Conservation (phyloP, 2,329 filamentous ascomycete genomes). For the Fusarium albosuccineum region DNA sequence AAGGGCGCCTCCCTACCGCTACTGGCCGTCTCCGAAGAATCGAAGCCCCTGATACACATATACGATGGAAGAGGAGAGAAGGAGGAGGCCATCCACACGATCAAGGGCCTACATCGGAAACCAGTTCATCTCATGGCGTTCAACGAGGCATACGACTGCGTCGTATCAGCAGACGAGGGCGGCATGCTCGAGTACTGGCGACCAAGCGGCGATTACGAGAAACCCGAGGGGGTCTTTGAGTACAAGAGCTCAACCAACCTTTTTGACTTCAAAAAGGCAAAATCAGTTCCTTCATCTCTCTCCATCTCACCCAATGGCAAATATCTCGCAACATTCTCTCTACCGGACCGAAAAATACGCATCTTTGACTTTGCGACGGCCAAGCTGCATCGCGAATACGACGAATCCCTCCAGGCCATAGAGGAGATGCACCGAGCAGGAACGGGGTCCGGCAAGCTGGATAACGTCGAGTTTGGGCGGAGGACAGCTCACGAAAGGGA, state of each 20-base stretch:
- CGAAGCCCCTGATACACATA: slow-evolving; percentile 79
- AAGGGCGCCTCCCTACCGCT: slow-evolving; percentile 89
- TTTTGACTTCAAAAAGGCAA: slow-evolving; percentile 97
- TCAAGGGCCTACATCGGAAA: slow-evolving; percentile 83
- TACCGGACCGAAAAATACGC: slow-evolving; percentile 93
- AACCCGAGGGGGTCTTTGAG: slow-evolving; percentile 90
- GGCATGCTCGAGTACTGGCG: slow-evolving; percentile 99
- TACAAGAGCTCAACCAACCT: slow-evolving; percentile 95
- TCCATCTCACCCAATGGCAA: slow-evolving; percentile 88
- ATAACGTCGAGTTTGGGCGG: slow-evolving; percentile 92
- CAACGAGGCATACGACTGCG: slow-evolving; percentile 90
- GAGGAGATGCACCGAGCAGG: slow-evolving; percentile 98
- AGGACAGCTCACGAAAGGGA: slow-evolving; percentile 89
- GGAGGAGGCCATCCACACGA: slow-evolving; percentile 78
- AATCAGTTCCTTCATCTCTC: slow-evolving; percentile 84
- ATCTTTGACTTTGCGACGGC: slow-evolving; percentile 92
- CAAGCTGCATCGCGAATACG: slow-evolving; percentile 92
- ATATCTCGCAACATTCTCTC: slow-evolving; percentile 89
- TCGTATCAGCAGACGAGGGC: slow-evolving; percentile 86
- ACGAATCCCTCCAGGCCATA: slow-evolving; percentile 90
- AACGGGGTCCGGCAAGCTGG: slow-evolving; percentile 82
- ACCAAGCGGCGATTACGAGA: slow-evolving; percentile 84
- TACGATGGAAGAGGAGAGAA: slow-evolving; percentile 93
- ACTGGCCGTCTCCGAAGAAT: slow-evolving; percentile 84
- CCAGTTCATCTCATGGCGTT: slow-evolving; percentile 89